Evolutionary conservation across 441 rosid genomes (phyloP).

Genomic region (Hura crepitans): DNA sequence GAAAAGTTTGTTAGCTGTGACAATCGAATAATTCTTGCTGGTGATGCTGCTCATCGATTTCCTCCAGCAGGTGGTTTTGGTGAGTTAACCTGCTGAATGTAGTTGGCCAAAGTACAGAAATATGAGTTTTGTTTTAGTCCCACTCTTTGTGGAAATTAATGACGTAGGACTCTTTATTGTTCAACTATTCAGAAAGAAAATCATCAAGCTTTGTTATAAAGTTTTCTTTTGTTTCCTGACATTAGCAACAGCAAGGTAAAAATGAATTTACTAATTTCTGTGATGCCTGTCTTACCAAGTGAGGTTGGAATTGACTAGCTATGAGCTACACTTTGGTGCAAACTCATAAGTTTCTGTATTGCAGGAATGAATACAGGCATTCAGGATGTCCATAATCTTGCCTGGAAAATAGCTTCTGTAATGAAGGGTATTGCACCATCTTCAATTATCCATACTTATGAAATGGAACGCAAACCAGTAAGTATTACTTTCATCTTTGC

Average conservation of each 20-base stretch:
- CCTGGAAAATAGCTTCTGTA: slow-evolving; percentile 84
- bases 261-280: not conserved
- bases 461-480: slow-evolving; percentile 88
- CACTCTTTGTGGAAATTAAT: not conserved
- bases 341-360: slow-evolving; percentile 4
- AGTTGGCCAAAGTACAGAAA: slow-evolving; percentile 1
- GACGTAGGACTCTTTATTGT: not conserved
- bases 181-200: not conserved
- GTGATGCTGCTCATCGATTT: slow-evolving; percentile 95
- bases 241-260: not conserved
- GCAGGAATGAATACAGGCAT: slow-evolving; percentile 97
- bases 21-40: slow-evolving; percentile 68
- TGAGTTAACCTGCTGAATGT: slow-evolving; percentile 33
- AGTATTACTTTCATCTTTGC: slow-evolving; percentile 43
- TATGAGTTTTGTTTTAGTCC: not conserved
- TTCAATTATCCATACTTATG: slow-evolving; percentile 68
- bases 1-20: slow-evolving; percentile 58
- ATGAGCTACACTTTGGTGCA: not conserved
- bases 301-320: not conserved
- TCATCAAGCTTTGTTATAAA: slow-evolving; percentile 4
- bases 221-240: not conserved
- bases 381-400: slow-evolving; percentile 94
- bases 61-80: slow-evolving; percentile 99
- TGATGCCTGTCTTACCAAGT: slow-evolving; percentile 1
- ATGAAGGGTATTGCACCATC: slow-evolving; percentile 57